Evolutionary conservation across 2,329 filamentous ascomycete species (phyloP), one percentile per base, ranked within the genome.

Genomic region (Harringtonia lauricola): DNA sequence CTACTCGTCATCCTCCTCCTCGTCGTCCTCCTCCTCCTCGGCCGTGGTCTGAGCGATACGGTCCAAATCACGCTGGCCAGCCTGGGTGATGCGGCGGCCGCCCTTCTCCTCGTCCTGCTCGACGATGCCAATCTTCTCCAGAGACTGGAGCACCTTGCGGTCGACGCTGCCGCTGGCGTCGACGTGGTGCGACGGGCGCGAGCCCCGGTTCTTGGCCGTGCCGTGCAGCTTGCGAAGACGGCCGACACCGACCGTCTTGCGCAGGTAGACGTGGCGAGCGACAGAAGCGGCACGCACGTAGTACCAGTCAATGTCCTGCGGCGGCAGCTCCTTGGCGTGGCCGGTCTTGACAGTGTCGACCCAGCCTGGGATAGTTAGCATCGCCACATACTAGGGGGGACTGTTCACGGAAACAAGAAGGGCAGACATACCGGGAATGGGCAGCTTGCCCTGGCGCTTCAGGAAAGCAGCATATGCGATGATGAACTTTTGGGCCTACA

Each of bases 341-440:
- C 87, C 90, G 59, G 90, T 95, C 85, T 98, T 98, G 75, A 96
- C 92, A 64, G 90, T 95, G 68, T 98, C 92, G 69, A 95, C 90
- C 90, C 90, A 96, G 76, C 87, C 88, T 94, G 49, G 3, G 5
- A 41, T 40, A 22, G 43, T 41, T 41, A 42, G 36, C 38, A 39
- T 15, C 4, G 15, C n/a, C 15, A 39, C n/a, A n/a, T n/a, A n/a
- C n/a, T n/a, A n/a, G n/a, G n/a, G n/a, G n/a, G n/a, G n/a, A n/a
- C n/a, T n/a, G n/a, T n/a, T n/a, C n/a, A n/a, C n/a, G 33, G 6
- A 19, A 22, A 24, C 18, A 41, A 33, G 13, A 34, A 9, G 18
- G 9, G 18, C 18, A 19, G 9, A 40, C 47, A 14, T 79, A 89
- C 85, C 84, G 67, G 86, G 86, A 63, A 90, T 86, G 64, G 84